phyloP scores from a whole-genome alignment of 768 basidiomycete species.

The Kwoniella shandongensis region DNA sequence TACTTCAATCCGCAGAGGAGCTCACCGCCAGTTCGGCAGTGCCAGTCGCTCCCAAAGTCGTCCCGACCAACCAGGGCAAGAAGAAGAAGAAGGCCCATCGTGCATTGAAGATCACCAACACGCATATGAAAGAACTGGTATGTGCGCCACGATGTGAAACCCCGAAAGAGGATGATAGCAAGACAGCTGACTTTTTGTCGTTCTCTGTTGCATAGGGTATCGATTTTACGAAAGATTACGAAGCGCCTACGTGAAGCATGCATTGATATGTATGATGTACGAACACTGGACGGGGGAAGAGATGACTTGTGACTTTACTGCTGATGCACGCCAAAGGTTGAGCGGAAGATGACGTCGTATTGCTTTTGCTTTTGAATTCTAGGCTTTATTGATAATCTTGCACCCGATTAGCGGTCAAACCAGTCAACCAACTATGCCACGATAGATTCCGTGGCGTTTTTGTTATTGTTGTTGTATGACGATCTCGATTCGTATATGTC shows the following conservation, averaged over 20 bases:
- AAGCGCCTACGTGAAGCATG: conserved; percentile 9
- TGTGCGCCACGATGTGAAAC: too few species aligned
- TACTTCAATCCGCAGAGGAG: conserved; percentile 23
- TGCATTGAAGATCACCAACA: conserved; percentile 33
- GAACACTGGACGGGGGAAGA: too few species aligned
- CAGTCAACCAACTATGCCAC: not conserved
- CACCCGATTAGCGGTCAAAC: not conserved
- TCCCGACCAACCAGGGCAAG: conserved; percentile 19
- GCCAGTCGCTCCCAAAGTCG: conserved; percentile 20
- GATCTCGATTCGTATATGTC: too few species aligned
- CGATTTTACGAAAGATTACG: conserved; percentile 38
- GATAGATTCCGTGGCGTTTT: not conserved
- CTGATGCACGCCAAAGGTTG: too few species aligned
- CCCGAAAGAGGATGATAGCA: too few species aligned
- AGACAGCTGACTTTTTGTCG: not conserved
- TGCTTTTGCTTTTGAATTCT: not conserved
- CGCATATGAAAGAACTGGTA: conserved; percentile 37
- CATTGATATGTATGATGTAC: too few species aligned
- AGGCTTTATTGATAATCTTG: too few species aligned
- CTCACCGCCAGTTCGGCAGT: conserved; percentile 24
- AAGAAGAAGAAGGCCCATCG: conserved; percentile 28
- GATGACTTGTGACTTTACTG: too few species aligned
- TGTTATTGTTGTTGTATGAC: too few species aligned
- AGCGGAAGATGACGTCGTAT: not conserved
- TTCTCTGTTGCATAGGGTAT: conserved; percentile 22